Evolutionary conservation across 2,329 filamentous ascomycete species (phyloP), one percentile per base, ranked within the genome.

Genomic region (Diaporthe sp.): DNA sequence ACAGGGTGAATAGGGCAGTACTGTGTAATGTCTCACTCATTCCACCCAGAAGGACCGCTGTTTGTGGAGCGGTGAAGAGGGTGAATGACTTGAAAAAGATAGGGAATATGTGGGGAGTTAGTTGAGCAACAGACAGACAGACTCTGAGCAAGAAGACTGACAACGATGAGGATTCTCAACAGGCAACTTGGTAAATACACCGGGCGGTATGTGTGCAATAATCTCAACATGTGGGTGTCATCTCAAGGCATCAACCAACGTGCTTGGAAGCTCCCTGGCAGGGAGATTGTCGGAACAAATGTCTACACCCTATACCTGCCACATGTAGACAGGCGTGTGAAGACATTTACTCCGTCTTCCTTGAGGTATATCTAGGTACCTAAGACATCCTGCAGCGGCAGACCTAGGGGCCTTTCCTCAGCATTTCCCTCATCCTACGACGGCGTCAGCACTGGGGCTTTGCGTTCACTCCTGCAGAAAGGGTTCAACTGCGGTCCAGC

Each of bases 361-460:
- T n/a, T 58, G 55, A 58, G 55, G 55, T 58, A 58, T 58, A 58
- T 58, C 55, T 33, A 58, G 38, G 38, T 64, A 33, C 40, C 28
- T 33, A 66, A 47, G 40, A 22, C 30, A 22, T 10, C 40, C 60
- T 66, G 19, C 40, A 47, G 25, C 60, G 60, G 60, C 60, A n/a
- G 47, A 66, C 60, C 60, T 47, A 47, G 60, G 19, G 28, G n/a
- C 58, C 19, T 17, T 17, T 45, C 40, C 30, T 22, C 4, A 35
- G 19, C 55, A 58, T 17, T 57, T 40, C 35, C 42, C 30, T 33
- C 30, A 50, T 38, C 45, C 64, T 22, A 52, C 45, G 30, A 38
- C 45, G 45, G 64, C 64, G 64, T 67, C 64, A 67, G 64, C 64
- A 67, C 30, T 28, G 64, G 28, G 64, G 64, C 64, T 67, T 52